Base-by-base conservation (phyloP, 2,329 filamentous ascomycete species). In the Cladosporium halotolerans region DNA sequence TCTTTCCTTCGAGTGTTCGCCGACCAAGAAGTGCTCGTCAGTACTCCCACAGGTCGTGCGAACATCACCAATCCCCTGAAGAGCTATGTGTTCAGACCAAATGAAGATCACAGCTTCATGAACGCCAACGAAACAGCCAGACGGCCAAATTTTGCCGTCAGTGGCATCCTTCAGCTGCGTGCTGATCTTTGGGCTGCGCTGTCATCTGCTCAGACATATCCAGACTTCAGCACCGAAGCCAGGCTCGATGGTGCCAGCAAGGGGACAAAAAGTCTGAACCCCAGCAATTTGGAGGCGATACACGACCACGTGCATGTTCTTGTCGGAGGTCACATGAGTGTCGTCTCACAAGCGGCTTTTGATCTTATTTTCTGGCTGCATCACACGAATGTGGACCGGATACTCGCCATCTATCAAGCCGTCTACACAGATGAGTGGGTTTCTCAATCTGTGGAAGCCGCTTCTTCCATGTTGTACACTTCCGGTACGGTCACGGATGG, bases 11-110 rank as follows among this genome's bases (percentile, higher is more conserved):
- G 42, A 11, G 55, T 61, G 19, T 49, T 65, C 16, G 60, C 58
- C 44, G 57, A 58, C 49, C 39, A 47, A 32, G 32, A 42, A 13
- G 60, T 63, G 42, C 60, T 56, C 5, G 58, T 66, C 38, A 57
- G 56, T 34, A 54, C 52, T 14, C 63, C 62, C 13, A 53, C 32
- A 28, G 54, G 52, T 6, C 56, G 55, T 7, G 42, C 38, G 42
- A 51, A 45, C 11, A 55, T 57, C 28, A 28, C 36, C 52, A 57
- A 57, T 47, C 55, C 55, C 32, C 53, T 57, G 6, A 33, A n/a
- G 13, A 38, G 45, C 13, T 55, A 55, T 47, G 40, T 38, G 8
- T 55, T 55, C 42, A 53, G 47, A 44, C 14, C 38, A 9, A 36
- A 16, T 14, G 43, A 53, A 44, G 44, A 46, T 9, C 53, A 53